A percentile compares a stretch with the other conserved stretches of the same genome.
These are phyloP conservation scores for Colletotrichum echinochloae DNA, from an alignment of 2,329 filamentous ascomycete genomes.

Conservation along the genomic window DNA sequence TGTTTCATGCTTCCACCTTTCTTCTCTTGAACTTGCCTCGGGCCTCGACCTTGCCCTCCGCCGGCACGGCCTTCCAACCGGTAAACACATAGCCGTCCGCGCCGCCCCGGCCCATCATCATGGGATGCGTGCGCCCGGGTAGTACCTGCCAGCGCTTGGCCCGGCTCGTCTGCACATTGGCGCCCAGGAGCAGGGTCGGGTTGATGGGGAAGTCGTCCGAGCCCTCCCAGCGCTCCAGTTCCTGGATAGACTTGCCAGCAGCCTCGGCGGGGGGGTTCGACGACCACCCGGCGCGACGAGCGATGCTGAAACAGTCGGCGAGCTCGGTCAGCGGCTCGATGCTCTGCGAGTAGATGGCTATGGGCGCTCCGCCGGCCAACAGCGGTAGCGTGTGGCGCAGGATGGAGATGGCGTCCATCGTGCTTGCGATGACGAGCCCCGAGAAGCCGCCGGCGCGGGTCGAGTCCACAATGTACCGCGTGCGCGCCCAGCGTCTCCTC, in stretches of 20 bases:
- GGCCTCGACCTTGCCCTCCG: constrained; percentile 83
- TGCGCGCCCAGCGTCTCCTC: constrained; percentile 81
- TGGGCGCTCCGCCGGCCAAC: constrained; percentile 82
- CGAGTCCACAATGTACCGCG: constrained; percentile 78
- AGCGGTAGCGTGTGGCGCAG: constrained; percentile 82
- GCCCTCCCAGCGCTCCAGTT: constrained; percentile 69
- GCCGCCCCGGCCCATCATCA: constrained; percentile 91
- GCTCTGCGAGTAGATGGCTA: constrained; percentile 86
- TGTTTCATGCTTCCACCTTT: constrained; percentile 60
- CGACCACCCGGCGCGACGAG: constrained; percentile 81
- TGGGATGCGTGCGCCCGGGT: constrained; percentile 89
- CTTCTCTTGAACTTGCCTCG: constrained; percentile 82
- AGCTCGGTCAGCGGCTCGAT: constrained; percentile 83
- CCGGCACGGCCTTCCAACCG: constrained; percentile 82
- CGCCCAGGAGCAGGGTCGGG: constrained; percentile 83
- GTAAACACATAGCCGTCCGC: constrained; percentile 93
- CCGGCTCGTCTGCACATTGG: constrained; percentile 83
- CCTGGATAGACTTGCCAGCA: constrained; percentile 57
- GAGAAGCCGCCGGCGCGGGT: constrained; percentile 83
- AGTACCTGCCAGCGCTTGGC: constrained; percentile 90
- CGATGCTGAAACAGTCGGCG: constrained; percentile 86
- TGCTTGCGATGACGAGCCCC: constrained; percentile 83
- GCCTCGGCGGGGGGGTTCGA: constrained; percentile 61
- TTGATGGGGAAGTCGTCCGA: constrained; percentile 86
- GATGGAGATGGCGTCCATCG: constrained; percentile 84